Base-by-base conservation (phyloP, 805 yeast genomes). In the Saccharomycopsis synnaedendra region DNA sequence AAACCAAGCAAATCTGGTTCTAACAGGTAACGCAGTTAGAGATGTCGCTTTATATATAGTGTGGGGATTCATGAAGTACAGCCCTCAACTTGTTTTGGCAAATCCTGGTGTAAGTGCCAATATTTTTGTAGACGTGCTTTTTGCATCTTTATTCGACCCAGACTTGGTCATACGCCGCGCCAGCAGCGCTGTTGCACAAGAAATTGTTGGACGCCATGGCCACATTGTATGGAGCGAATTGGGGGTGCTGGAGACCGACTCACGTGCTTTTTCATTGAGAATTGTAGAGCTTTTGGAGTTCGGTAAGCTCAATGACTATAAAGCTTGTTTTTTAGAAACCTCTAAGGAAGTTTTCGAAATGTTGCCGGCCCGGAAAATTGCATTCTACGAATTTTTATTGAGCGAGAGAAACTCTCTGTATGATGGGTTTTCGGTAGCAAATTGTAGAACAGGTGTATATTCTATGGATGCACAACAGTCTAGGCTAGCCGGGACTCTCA, bases 161-260 rank as follows among this genome's bases (percentile, higher is more conserved):
- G 96, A 88, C 47, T 65, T 86, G 19, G 71, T 80, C 50, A 75
- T 88, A 4, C 69, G 96, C 48, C 68, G 94, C 49, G 89, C 96
- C 11, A 81, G 89, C 1, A 69, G 86, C 4, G 96, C 97, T 0
- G 90, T 93, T 0, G 57, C 89, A 5, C 97, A 89, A 58, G 97
- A 89, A 57, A 69, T 83, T 10, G 60, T 86, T 3, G 97, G 97
- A 0, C 65, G 97, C 36, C 80, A 78, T 58, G 85, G 85, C 1
- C 64, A 63, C 8, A 33, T 48, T 32, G 48, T 70, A 31, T 64
- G 78, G 56, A 53, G 56, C 41, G 33, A 41, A 9, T 5, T 58
- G 50, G 50, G 54, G 48, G 48, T 58, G 19, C 30, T 45, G 4
- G 52, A 51, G 3, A 36, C 39, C 27, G 48, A 56, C 9, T 54